Evolutionary conservation across 1,284 basidiomycete genomes (phyloP), one percentile per base, ranked within the genome.

Genomic region (Ganoderma sp.): DNA sequence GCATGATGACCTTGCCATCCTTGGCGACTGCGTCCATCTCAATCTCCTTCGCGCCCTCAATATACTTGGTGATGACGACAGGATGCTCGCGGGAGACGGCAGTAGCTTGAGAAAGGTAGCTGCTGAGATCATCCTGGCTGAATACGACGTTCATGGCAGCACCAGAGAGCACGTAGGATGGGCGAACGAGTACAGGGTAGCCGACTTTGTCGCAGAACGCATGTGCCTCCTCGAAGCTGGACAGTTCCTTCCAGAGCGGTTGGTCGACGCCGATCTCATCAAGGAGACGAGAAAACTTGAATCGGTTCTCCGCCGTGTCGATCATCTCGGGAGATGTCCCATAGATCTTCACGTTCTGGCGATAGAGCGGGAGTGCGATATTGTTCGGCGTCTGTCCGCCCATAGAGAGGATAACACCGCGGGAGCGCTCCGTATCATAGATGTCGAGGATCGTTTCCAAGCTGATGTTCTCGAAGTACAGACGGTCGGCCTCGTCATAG

Each of bases 321-420:
- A 99, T 99, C 96, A 98, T 98, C 84, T 99, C 97, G 9, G 97
- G 97, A 37, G 96, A 98, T 1, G 97, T 99, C 65, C 98, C 97
- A 77, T 97, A 96, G 70, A 99, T 97, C 84, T 97, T 96, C 81
- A 98, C 96, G 76, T 97, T 97, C 82, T 98, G 94, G 73, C 97
- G 95, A 81, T 93, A 91, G 34, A 99, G 85, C 3, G 94, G 94
- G 54, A 99, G 85, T 3, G 98, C 96, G 74, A 99, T 99, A 81
- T 99, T 99, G 86, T 99, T 99, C 42, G 98, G 96, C 1, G 94
- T 98, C 80, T 99, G 98, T 57, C 97, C 97, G 77, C 97, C 97
- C 96, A 99, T 99, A 68, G 97, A 95, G 62, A 99, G 82, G 78
- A 99, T 97, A 71, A 98, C 92, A 75, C 97, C 97, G 43, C 92